phyloP scores from a whole-genome alignment of 139 green algal species.

The Coelastrella sp. region DNA sequence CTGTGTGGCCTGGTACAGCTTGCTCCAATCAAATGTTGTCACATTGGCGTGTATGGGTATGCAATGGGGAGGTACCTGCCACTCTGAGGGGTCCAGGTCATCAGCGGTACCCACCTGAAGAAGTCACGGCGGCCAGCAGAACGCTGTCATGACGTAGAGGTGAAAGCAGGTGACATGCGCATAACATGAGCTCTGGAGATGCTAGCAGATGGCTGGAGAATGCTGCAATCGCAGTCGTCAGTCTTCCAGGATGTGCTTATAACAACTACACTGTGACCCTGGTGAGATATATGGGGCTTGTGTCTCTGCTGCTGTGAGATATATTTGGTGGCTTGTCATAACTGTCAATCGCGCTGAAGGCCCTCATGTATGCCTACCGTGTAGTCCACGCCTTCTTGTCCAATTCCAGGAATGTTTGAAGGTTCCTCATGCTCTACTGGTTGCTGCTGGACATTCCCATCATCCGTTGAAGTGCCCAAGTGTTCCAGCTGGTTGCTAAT shows the following conservation, averaged over 20 bases:
- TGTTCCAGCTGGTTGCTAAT: conserved; percentile 7
- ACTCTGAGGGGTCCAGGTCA: conserved; percentile 84
- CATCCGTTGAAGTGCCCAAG: background rate
- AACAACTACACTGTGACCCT: too few species aligned
- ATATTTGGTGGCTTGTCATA: background rate
- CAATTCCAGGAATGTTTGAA: conserved; percentile 24
- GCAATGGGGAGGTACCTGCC: conserved; percentile 91
- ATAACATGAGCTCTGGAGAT: too few species aligned
- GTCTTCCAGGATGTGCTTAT: too few species aligned
- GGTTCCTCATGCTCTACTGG: background rate
- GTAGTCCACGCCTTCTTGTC: conserved; percentile 71
- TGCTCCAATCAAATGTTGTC: conserved; percentile 88
- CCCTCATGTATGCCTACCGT: conserved; percentile 41
- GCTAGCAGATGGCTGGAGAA: too few species aligned
- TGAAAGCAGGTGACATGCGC: too few species aligned
- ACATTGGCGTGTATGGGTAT: conserved; percentile 95
- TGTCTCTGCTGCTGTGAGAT: too few species aligned
- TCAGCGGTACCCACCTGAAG: conserved; percentile 63
- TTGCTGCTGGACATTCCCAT: conserved; percentile 6
- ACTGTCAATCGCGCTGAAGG: background rate
- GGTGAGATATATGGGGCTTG: too few species aligned
- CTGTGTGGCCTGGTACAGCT: conserved; percentile 58
- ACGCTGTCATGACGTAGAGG: too few species aligned
- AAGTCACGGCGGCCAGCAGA: too few species aligned
- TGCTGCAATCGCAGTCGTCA: too few species aligned